These are phyloP conservation scores for Gynandropsis gynandra DNA, from an alignment of 345 rosid genomes.

Conservation along the genomic window DNA sequence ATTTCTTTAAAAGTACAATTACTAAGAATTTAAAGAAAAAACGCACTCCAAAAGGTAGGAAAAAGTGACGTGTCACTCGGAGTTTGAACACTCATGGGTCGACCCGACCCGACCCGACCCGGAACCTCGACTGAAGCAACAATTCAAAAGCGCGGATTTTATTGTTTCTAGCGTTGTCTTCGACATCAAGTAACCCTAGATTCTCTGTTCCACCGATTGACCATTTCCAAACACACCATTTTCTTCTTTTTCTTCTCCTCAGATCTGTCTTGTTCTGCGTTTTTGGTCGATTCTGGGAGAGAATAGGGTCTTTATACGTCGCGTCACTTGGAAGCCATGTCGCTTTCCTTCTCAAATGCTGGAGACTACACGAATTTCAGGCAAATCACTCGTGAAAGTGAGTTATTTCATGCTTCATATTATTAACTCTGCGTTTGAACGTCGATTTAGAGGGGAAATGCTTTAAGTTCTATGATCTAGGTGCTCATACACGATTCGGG, in stretches of 20 bases:
- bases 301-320: neutral
- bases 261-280: slow-evolving; percentile 7
- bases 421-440: neutral
- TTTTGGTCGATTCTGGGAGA: slow-evolving; percentile 1
- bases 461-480: neutral
- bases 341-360: slow-evolving; percentile 52
- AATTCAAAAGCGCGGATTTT: slow-evolving; percentile 24
- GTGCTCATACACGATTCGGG: slow-evolving; percentile 1
- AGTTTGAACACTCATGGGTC: slow-evolving; percentile 27
- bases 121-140: neutral
- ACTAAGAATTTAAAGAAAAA: no score
- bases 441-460: no score
- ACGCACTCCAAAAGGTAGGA: no score
- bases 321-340: slow-evolving; percentile 35
- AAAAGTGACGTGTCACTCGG: no score
- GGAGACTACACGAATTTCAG: slow-evolving; percentile 69
- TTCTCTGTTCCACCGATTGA: slow-evolving; percentile 20
- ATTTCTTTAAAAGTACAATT: no score
- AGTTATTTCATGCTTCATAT: slow-evolving; percentile 19
- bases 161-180: slow-evolving; percentile 21
- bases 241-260: neutral
- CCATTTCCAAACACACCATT: neutral
- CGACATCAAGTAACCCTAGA: slow-evolving; percentile 31
- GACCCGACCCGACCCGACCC: slow-evolving; percentile 17
- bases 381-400: slow-evolving; percentile 80